Evolutionary conservation across 345 rosid species (phyloP).

Genomic region (Clarkia xantiana): DNA sequence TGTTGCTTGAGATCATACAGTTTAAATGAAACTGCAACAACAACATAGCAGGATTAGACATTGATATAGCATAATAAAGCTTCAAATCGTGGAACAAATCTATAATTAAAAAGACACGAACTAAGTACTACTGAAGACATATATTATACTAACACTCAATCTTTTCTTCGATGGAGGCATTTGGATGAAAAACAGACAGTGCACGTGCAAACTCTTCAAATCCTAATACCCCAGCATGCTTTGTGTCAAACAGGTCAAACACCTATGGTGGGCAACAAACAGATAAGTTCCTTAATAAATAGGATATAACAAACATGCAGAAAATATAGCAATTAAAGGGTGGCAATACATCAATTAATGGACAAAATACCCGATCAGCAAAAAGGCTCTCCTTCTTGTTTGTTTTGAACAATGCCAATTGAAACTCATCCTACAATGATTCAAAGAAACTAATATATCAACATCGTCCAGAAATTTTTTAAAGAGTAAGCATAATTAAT

Average conservation of each 20-base stretch:
- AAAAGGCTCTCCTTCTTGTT: constrained; percentile 95
- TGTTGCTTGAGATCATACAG: constrained; percentile 97
- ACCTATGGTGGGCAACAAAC: constrained; percentile 32
- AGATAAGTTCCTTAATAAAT: neutral
- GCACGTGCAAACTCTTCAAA: constrained; percentile 99
- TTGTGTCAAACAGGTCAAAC: constrained; percentile 90
- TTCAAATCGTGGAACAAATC: neutral
- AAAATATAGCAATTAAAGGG: neutral
- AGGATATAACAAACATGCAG: neutral
- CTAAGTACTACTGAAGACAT: neutral
- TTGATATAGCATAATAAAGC: neutral
- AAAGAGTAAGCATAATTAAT: neutral
- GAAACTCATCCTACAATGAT: constrained; percentile 80
- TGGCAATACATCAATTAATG: constrained; percentile 1
- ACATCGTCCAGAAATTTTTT: neutral
- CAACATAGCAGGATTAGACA: constrained; percentile 3
- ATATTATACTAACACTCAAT: constrained; percentile 50
- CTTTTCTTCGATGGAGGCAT: constrained; percentile 88
- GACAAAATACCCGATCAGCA: constrained; percentile 77
- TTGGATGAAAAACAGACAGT: constrained; percentile 95
- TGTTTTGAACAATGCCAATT: constrained; percentile 88
- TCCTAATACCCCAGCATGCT: constrained; percentile 92
- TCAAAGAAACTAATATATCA: neutral
- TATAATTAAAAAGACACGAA: neutral
- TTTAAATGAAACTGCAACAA: constrained; percentile 79